These are phyloP conservation scores for Solanum hybrid DNA, from an alignment of 305 asterid species.

Conservation along the genomic window DNA sequence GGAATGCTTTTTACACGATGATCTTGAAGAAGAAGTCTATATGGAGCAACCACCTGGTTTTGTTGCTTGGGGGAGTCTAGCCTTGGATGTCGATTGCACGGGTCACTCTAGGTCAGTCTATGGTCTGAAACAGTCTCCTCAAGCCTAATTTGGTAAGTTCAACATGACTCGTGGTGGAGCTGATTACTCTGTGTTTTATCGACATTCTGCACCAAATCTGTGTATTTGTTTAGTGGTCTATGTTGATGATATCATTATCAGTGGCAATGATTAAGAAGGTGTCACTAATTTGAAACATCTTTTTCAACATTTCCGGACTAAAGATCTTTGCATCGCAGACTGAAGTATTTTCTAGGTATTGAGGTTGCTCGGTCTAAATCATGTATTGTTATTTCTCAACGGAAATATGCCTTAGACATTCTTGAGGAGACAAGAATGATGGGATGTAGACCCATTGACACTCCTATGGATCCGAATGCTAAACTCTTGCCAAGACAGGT, in stretches of 20 bases:
- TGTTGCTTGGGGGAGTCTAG: neutral
- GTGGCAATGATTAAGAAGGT: neutral
- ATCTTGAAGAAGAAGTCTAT: neutral
- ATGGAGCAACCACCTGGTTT: neutral
- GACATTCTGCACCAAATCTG: neutral
- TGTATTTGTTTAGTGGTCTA: neutral
- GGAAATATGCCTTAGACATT: neutral
- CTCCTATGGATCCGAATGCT: neutral
- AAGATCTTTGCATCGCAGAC: neutral
- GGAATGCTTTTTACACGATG: neutral
- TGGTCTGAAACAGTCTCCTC: neutral
- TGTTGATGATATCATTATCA: neutral
- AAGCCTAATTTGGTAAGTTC: neutral
- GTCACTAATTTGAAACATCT: neutral
- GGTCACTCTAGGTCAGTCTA: neutral
- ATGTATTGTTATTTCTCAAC: neutral
- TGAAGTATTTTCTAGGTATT: neutral
- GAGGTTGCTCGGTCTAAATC: neutral
- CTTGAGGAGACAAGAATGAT: neutral
- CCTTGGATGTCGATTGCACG: neutral
- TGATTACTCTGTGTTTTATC: neutral
- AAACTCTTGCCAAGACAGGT: neutral
- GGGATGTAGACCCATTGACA: neutral
- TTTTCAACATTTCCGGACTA: neutral
- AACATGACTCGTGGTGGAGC: neutral